Evolutionary conservation across 768 basidiomycete species (phyloP).

Genomic region (Daedaleopsis nitida): DNA sequence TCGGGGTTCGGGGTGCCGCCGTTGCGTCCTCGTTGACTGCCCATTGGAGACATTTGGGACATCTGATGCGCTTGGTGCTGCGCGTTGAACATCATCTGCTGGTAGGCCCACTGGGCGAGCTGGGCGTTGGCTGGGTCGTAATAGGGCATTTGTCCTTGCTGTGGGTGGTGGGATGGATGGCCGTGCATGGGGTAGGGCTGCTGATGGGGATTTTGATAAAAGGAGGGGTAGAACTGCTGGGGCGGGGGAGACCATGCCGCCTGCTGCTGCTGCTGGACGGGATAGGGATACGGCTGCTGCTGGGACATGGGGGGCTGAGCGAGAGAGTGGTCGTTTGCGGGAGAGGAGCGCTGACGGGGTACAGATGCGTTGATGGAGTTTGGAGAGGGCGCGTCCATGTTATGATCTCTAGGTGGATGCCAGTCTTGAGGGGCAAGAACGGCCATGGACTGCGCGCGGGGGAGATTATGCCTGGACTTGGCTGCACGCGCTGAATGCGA

Average conservation of each 20-base stretch:
- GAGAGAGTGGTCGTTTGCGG: conserved; percentile 53
- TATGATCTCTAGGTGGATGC: conserved; percentile 63
- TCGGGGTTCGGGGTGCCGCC: conserved; percentile 46
- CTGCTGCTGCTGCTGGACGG: conserved; percentile 68
- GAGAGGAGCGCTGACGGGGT: conserved; percentile 62
- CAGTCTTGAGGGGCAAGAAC: conserved; percentile 79
- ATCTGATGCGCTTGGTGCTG: conserved; percentile 52
- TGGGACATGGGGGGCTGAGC: conserved; percentile 34
- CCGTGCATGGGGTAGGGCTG: conserved; percentile 54
- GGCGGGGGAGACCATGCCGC: conserved; percentile 69
- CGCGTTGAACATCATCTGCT: conserved; percentile 86
- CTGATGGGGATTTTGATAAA: conserved; percentile 71
- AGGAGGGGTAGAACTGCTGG: conserved; percentile 76
- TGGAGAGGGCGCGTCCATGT: conserved; percentile 56
- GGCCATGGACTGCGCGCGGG: conserved; percentile 58
- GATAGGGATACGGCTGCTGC: conserved; percentile 60
- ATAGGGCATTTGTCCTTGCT: conserved; percentile 53
- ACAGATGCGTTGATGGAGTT: conserved; percentile 39
- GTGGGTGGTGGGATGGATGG: conserved; percentile 32
- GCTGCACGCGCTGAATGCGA: conserved; percentile 11
- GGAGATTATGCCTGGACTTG: conserved; percentile 15
- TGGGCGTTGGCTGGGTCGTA: conserved; percentile 81
- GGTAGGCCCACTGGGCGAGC: conserved; percentile 86
- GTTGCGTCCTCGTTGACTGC: conserved; percentile 40
- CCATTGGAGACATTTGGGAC: conserved; percentile 30